Evolutionary conservation across 2,329 filamentous ascomycete species (phyloP).

Genomic region (Hypoxylon sp.): DNA sequence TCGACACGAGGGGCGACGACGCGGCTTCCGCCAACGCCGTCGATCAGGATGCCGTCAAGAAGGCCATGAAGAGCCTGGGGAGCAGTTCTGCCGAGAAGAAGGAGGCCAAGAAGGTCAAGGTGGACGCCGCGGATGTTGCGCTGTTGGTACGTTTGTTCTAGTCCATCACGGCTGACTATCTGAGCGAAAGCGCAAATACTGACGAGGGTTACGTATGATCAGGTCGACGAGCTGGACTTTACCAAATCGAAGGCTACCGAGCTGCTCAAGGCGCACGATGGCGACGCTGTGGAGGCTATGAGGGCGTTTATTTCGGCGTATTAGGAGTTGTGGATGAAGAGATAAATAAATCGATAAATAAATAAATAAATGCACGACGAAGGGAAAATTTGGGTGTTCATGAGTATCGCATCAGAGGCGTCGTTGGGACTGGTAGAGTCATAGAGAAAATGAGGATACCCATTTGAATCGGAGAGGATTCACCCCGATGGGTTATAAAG

Average conservation of each 20-base stretch:
- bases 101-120: conserved; percentile 71
- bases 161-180: not conserved
- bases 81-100: conserved; percentile 54
- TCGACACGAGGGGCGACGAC: conserved; percentile 65
- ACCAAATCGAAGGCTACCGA: conserved; percentile 77
- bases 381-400: not conserved
- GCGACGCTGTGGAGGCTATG: conserved; percentile 73
- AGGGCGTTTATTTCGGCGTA: conserved; percentile 57
- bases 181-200: conserved; percentile 2
- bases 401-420: conserved; percentile 16
- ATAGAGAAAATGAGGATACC: conserved; percentile 30
- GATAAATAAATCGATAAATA: not conserved
- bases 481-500: too few species aligned
- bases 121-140: conserved; percentile 75
- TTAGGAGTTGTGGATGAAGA: not conserved
- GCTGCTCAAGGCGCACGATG: conserved; percentile 75
- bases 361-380: too few species aligned
- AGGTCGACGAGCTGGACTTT: conserved; percentile 77
- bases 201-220: not conserved
- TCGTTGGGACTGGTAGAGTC: conserved; percentile 9
- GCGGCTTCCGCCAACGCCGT: conserved; percentile 59
- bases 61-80: conserved; percentile 73
- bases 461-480: conserved; percentile 1
- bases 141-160: conserved; percentile 64
- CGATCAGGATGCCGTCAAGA: conserved; percentile 74